Percentiles rank a stretch among this genome's conserved stretches.
Conservation (phyloP, 2,329 filamentous ascomycete genomes). For the Pezizomycotina sp. region DNA sequence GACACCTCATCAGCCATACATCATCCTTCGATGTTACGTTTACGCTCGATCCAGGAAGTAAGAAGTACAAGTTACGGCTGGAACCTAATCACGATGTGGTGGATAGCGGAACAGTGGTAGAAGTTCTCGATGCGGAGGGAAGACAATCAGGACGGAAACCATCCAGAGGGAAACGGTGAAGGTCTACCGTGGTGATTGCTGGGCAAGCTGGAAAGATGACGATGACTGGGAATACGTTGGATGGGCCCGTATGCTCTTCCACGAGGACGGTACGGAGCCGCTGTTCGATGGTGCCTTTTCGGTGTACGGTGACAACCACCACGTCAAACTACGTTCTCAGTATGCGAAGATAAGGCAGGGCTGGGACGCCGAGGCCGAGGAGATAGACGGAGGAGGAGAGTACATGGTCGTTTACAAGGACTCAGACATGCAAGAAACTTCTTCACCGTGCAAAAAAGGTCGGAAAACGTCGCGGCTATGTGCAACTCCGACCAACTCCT, state of each 20-base stretch:
- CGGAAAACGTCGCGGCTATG: conserved; percentile 32
- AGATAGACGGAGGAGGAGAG: conserved; percentile 43
- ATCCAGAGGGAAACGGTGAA: conserved; percentile 59
- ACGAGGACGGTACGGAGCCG: conserved; percentile 57
- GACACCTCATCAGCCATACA: conserved; percentile 57
- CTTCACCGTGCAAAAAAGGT: conserved; percentile 34
- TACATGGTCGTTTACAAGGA: conserved; percentile 86
- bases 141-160: conserved; percentile 46
- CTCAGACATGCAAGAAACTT: conserved; percentile 49
- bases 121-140: conserved; percentile 57
- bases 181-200: conserved; percentile 68
- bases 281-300: conserved; percentile 84
- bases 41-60: conserved; percentile 46
- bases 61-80: conserved; percentile 61
- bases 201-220: conserved; percentile 45
- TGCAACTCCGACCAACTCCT: conserved; percentile 60
- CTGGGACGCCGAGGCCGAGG: conserved; percentile 50
- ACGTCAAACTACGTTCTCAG: conserved; percentile 59
- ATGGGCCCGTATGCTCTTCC: conserved; percentile 69
- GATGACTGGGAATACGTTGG: conserved; percentile 64
- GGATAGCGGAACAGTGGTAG: conserved; percentile 55
- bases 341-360: conserved; percentile 57
- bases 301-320: conserved; percentile 65
- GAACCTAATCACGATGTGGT: conserved; percentile 87
- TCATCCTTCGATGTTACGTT: conserved; percentile 79